Conservation (phyloP, 768 basidiomycete genomes). For the Russula lepida region DNA sequence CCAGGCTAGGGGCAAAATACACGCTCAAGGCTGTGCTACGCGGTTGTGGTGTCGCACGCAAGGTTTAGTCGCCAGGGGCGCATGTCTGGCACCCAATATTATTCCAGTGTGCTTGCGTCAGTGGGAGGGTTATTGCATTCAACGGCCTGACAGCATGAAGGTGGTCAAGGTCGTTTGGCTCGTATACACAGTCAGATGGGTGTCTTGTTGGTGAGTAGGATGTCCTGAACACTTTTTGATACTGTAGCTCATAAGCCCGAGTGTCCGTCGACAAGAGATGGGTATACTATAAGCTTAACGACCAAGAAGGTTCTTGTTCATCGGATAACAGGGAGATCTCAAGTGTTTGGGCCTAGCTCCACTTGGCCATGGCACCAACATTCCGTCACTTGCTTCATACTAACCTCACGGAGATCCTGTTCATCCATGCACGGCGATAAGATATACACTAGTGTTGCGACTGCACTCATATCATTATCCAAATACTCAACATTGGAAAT, state of each 20-base stretch:
- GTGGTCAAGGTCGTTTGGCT: slow-evolving; percentile 1
- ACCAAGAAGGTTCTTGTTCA: not conserved
- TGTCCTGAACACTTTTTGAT: not conserved
- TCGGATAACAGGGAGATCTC: not conserved
- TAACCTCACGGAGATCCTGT: not conserved
- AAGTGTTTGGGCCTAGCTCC: not conserved
- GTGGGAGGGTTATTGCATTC: slow-evolving; percentile 34
- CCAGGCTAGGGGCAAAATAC: slow-evolving; percentile 20
- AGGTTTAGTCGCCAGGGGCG: slow-evolving; percentile 29
- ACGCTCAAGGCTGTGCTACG: slow-evolving; percentile 41
- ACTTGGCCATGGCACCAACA: slow-evolving; percentile 1
- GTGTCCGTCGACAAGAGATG: not conserved
- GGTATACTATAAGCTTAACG: not conserved
- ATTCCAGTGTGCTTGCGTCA: slow-evolving; percentile 46
- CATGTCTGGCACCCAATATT: slow-evolving; percentile 39
- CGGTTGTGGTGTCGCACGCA: slow-evolving; percentile 40
- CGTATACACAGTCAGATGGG: not conserved
- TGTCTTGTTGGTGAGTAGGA: not conserved
- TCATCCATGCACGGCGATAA: not conserved
- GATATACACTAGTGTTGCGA: not conserved
- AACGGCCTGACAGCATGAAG: slow-evolving; percentile 37
- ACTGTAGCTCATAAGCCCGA: no score
- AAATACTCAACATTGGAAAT: slow-evolving; percentile 4
- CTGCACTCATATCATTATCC: slow-evolving; percentile 6
- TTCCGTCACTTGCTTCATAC: not conserved